Evolutionary conservation across 139 green algal genomes (phyloP), one percentile per base, ranked within the genome.

Genomic region (Chlamydomonas sp.): DNA sequence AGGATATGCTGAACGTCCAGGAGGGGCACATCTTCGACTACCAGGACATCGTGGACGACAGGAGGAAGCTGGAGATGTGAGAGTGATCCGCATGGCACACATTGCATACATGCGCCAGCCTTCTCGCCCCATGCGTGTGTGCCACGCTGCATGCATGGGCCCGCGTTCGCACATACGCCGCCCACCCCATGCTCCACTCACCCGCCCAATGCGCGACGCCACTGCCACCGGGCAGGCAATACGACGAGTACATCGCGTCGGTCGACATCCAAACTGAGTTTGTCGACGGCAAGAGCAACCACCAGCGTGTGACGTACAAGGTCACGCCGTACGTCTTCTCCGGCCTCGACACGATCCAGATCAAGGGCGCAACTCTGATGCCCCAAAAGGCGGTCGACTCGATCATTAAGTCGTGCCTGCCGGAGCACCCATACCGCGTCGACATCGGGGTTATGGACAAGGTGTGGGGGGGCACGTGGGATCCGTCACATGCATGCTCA

Each of bases 391-490:
- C 58, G 24, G 48, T 72, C 29, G 67, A 78, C 31, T 20, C 29
- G 28, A 82, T 79, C 64, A 72, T 71, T 58, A 50, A 62, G n/a
- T 31, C 39, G 8, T 86, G 80, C 80, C 35, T 82, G 60, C 80
- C 80, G 3, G 38, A 54, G 4, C 59, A 81, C 59, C 65, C 77
- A 16, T 87, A 87, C 75, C 73, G 71, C 38, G 81, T 86, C 58
- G 77, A 83, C 60, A 81, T 87, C 6, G 77, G 74, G 24, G 71
- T 87, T 8, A 82, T 87, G 75, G 81, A 87, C 70, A 83, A 84
- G 54, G n/a, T n/a, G n/a, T n/a, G n/a, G n/a, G n/a, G n/a, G n/a
- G n/a, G n/a, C n/a, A n/a, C n/a, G n/a, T n/a, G n/a, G n/a, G n/a
- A n/a, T n/a, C n/a, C n/a, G n/a, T n/a, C n/a, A n/a, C n/a, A n/a